A percentile compares a stretch with the other conserved stretches of the same genome.
Conservation (phyloP, 768 basidiomycete genomes). For the Cystobasidium tubakii region DNA sequence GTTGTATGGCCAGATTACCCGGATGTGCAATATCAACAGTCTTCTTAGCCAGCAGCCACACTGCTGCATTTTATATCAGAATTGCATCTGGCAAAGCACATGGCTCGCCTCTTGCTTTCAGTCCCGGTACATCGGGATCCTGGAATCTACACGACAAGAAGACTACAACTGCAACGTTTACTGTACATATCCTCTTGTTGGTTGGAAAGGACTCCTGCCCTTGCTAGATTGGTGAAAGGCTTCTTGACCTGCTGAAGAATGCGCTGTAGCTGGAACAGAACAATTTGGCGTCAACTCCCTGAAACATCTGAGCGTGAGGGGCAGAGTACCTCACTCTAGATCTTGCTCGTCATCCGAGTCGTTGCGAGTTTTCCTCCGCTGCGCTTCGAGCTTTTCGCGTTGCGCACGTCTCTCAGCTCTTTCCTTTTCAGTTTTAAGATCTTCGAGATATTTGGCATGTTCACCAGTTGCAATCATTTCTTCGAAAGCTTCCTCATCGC, state of each 20-base stretch:
- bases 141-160: no score
- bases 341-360: background rate
- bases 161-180: no score
- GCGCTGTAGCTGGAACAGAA: background rate
- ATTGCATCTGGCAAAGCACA: no score
- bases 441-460: background rate
- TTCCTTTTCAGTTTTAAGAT: background rate
- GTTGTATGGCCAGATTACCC: no score
- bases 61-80: no score
- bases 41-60: no score
- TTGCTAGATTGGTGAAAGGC: background rate
- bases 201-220: background rate
- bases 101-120: no score
- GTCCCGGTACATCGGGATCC: no score
- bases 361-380: background rate
- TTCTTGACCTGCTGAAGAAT: background rate
- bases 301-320: background rate
- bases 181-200: no score
- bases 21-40: no score
- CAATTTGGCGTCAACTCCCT: no score
- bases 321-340: background rate
- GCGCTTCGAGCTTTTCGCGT: background rate
- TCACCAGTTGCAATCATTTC: background rate
- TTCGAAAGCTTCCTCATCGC: slow-evolving; percentile 6
- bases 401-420: background rate